Base-by-base conservation (phyloP, 225 moss, liverwort and hornwort genomes). In the Rhytidiadelphus loreus region DNA sequence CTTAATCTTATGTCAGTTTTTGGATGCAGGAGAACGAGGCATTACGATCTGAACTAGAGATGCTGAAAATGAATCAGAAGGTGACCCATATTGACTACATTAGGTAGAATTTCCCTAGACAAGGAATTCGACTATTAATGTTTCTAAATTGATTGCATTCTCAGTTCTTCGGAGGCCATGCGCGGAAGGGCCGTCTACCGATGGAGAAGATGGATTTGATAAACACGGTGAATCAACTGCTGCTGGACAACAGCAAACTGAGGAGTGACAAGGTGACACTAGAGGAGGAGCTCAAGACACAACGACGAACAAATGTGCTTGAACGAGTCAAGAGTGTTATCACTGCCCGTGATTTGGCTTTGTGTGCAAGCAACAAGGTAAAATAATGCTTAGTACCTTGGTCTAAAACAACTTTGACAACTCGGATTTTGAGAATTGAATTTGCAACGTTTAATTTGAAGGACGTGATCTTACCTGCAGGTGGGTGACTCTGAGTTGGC, bases 131-230 rank as follows among this genome's bases (percentile, higher is more conserved):
- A 66, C 83, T 68, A 46, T 12, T 56, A 26, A 82, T 46, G 61
- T 33, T 74, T 57, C 58, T 37, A 76, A 76, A 29, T 66, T 69
- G 50, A 77, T 72, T 84, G 43, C 76, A n/a, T 77, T 61, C 81
- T 80, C 91, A 98, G 97, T 99, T 97, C 88, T 92, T 99, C 64
- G 95, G 96, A 55, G 92, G 98, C 79, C 96, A 95, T 39, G 94
- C 96, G 53, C 86, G 97, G 85, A 97, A 94, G 93, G 97, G 98
- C 48, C 93, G 97, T 64, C 93, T 97, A 30, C 95, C 96, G 37
- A 91, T 95, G 80, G 97, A 98, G 86, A 98, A 96, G 90, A 96
- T 98, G 95, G 96, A 97, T 87, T 91, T 97, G 80, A 96, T 99
- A 87, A 97, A 95, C 90, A 97, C 96, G 33, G 96, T 96, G 92